phyloP scores from a whole-genome alignment of 345 rosid species.

The Salix suchowensis region DNA sequence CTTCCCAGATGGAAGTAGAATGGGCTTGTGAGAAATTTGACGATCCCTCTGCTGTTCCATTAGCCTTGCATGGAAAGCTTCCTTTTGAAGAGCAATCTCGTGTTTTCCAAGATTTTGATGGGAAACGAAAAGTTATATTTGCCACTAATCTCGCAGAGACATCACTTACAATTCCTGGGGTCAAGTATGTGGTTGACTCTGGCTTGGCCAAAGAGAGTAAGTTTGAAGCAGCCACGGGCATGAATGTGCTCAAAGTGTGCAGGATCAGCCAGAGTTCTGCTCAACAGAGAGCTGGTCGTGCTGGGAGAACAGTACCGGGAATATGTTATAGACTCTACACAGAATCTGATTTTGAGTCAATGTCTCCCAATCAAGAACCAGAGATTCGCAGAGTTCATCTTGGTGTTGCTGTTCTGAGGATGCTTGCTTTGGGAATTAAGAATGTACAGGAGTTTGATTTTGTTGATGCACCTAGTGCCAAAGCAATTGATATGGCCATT shows the following conservation, averaged over 20 bases:
- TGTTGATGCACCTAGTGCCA: slow-evolving; percentile 73
- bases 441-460: slow-evolving; percentile 63
- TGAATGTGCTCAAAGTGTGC: slow-evolving; percentile 76
- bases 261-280: slow-evolving; percentile 79
- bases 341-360: slow-evolving; percentile 41
- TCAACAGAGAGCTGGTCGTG: slow-evolving; percentile 90
- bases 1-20: slow-evolving; percentile 88
- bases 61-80: slow-evolving; percentile 88
- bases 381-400: slow-evolving; percentile 90
- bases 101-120: slow-evolving; percentile 54
- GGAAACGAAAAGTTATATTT: slow-evolving; percentile 81
- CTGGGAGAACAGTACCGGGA: slow-evolving; percentile 95
- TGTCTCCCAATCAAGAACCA: slow-evolving; percentile 69
- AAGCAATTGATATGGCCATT: slow-evolving; percentile 67
- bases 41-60: slow-evolving; percentile 49
- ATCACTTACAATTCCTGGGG: slow-evolving; percentile 88
- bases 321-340: slow-evolving; percentile 76
- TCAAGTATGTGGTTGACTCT: slow-evolving; percentile 81
- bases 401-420: slow-evolving; percentile 80
- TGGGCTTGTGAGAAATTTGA: slow-evolving; percentile 80
- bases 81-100: slow-evolving; percentile 59
- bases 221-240: slow-evolving; percentile 70
- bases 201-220: slow-evolving; percentile 81
- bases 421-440: slow-evolving; percentile 66
- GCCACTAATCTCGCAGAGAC: slow-evolving; percentile 94